Percentiles rank a stretch among this genome's conserved stretches.
These are phyloP conservation scores for Globisporangium echinulatum DNA, from an alignment of 352 stramenopile genomes.

Conservation along the genomic window DNA sequence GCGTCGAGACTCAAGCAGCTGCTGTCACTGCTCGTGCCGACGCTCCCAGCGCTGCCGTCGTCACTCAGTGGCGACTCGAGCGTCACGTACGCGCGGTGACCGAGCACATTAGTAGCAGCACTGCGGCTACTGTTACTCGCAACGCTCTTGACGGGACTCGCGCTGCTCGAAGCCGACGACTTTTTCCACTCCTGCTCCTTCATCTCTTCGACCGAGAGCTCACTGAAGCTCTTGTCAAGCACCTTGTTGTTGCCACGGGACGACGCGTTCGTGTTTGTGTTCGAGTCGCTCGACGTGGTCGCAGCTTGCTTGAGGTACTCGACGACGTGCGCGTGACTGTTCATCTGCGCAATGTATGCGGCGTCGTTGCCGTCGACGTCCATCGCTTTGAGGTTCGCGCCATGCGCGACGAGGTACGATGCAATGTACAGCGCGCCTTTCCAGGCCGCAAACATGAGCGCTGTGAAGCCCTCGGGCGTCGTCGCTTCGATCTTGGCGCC, in stretches of 20 bases:
- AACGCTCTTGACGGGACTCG: constrained; percentile 4
- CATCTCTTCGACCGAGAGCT: constrained; percentile 14
- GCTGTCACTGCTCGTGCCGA: background rate
- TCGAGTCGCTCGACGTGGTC: background rate
- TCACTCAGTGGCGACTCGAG: background rate
- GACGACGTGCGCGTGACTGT: constrained; percentile 33
- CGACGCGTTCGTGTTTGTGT: constrained; percentile 13
- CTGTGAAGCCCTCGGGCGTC: constrained; percentile 50
- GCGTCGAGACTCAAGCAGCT: background rate
- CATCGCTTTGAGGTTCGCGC: constrained; percentile 26
- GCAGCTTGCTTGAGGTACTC: constrained; percentile 26
- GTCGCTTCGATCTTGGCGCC: constrained; percentile 35
- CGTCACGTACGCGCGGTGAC: background rate
- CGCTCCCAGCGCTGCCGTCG: background rate
- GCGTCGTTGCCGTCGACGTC: constrained; percentile 50
- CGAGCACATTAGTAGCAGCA: too few relatives aligned
- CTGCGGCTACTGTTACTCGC: too few relatives aligned
- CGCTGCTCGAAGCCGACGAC: constrained; percentile 5
- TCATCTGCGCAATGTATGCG: constrained; percentile 43
- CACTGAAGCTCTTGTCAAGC: constrained; percentile 9
- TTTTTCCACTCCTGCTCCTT: constrained; percentile 15
- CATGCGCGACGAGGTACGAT: constrained; percentile 26
- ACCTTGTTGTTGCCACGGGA: background rate
- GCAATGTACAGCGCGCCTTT: constrained; percentile 33
- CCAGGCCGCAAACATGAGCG: constrained; percentile 50